Evolutionary conservation across 2,329 filamentous ascomycete genomes (phyloP).

Genomic region (Aspergillus hiratsukae): DNA sequence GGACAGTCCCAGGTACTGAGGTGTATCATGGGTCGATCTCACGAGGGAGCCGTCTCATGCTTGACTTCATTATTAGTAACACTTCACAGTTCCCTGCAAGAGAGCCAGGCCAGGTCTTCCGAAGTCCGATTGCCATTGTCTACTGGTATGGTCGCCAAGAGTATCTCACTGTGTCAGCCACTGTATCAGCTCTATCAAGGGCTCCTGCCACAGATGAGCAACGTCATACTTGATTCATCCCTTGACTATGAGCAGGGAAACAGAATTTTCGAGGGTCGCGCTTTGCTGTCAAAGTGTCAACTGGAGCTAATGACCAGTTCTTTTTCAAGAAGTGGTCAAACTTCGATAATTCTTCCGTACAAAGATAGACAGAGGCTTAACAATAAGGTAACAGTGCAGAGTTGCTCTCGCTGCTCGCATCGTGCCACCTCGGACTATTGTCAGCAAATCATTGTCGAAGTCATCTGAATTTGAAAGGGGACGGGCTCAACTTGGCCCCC

Average conservation of each 20-base stretch:
- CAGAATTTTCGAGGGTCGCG: not conserved
- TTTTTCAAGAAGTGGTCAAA: too few relatives aligned
- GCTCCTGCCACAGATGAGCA: not conserved
- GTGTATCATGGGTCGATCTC: not conserved
- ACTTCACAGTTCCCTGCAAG: not conserved
- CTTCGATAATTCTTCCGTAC: not conserved
- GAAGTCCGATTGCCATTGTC: too few relatives aligned
- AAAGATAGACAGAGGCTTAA: not conserved
- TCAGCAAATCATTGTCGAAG: conserved; percentile 6
- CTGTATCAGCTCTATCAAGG: not conserved
- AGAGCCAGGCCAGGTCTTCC: not conserved
- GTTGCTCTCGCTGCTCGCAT: conserved; percentile 9
- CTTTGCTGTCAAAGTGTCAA: not conserved
- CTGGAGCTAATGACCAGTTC: too few relatives aligned
- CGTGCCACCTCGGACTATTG: conserved; percentile 15
- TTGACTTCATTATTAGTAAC: not conserved
- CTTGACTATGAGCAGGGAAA: not conserved
- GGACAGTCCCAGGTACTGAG: not conserved
- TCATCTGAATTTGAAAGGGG: conserved; percentile 9
- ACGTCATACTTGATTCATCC: not conserved
- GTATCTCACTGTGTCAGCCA: too few relatives aligned
- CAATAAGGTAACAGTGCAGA: conserved; percentile 29
- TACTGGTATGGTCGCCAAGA: too few relatives aligned
- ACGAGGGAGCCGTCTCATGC: not conserved
- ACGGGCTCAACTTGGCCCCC: conserved; percentile 2